Conservation (phyloP, 371 early-diverging fungal genomes). For the Mucor piriformis region DNA sequence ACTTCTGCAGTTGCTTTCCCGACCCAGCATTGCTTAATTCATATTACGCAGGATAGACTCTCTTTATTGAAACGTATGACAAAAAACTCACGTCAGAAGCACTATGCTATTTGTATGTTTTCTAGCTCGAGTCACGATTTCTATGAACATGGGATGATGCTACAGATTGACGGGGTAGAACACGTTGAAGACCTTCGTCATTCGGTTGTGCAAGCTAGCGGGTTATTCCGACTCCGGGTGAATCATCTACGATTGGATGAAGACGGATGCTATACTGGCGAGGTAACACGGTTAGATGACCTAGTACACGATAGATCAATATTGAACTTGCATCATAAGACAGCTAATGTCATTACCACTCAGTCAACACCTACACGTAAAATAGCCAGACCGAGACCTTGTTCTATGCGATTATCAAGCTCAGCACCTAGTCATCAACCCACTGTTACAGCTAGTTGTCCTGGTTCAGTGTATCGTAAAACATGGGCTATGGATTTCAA, state of each 20-base stretch:
- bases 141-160: constrained; percentile 41
- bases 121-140: constrained; percentile 16
- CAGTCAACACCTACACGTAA: background rate
- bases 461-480: constrained; percentile 2
- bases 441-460: background rate
- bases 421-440: background rate
- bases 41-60: constrained; percentile 53
- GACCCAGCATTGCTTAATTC: constrained; percentile 19
- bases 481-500: constrained; percentile 6
- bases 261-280: constrained; percentile 1
- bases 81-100: constrained; percentile 34
- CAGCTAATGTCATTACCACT: background rate
- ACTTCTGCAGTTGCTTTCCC: constrained; percentile 6
- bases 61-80: constrained; percentile 45
- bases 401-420: constrained; percentile 15
- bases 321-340: background rate
- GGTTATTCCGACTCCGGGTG: constrained; percentile 20
- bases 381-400: constrained; percentile 1
- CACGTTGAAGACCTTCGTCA: constrained; percentile 30
- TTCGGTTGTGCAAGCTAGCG: constrained; percentile 27
- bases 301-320: background rate
- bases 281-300: constrained; percentile 15
- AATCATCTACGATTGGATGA: constrained; percentile 1
- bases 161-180: constrained; percentile 31
- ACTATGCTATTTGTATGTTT: constrained; percentile 59